phyloP scores from a whole-genome alignment of 768 basidiomycete species.

The Macrolepiota fuliginosa region DNA sequence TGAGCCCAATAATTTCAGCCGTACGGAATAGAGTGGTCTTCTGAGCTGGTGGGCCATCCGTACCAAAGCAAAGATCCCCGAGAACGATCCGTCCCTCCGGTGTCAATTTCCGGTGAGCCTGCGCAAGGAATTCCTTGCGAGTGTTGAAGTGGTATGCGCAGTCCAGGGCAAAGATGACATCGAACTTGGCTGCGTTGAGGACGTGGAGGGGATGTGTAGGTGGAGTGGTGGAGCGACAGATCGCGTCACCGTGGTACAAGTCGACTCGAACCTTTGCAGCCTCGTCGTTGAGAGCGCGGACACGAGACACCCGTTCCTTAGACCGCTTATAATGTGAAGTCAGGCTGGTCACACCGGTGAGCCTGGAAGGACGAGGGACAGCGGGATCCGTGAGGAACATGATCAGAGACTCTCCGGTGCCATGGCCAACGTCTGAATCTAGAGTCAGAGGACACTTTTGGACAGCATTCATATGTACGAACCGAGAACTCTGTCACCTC shows the following conservation, averaged over 20 bases:
- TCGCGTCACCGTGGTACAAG: constrained; percentile 50
- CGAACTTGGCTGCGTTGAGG: constrained; percentile 30
- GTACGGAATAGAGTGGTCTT: constrained; percentile 24
- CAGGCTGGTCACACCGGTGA: constrained; percentile 61
- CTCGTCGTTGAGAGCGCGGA: constrained; percentile 19
- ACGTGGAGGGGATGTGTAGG: constrained; percentile 44
- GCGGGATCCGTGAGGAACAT: constrained; percentile 45
- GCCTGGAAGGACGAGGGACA: constrained; percentile 41
- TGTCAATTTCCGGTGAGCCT: constrained; percentile 42
- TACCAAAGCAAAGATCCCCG: constrained; percentile 58
- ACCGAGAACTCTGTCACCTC: constrained; percentile 54
- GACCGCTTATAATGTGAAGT: constrained; percentile 46
- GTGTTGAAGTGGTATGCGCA: constrained; percentile 69
- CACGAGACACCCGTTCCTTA: constrained; percentile 32
- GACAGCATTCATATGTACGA: constrained; percentile 11
- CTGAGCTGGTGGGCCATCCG: constrained; percentile 21
- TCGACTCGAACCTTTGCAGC: constrained; percentile 28
- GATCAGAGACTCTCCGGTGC: constrained; percentile 64
- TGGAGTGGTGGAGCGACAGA: constrained; percentile 28
- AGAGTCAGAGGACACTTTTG: not conserved
- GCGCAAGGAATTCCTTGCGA: constrained; percentile 48
- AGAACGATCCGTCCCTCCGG: constrained; percentile 54
- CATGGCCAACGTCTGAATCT: constrained; percentile 60
- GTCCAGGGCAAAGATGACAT: constrained; percentile 58
- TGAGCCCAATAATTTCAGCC: constrained; percentile 30